phyloP scores from a whole-genome alignment of 106 monocot species.

The Allium sativum region DNA sequence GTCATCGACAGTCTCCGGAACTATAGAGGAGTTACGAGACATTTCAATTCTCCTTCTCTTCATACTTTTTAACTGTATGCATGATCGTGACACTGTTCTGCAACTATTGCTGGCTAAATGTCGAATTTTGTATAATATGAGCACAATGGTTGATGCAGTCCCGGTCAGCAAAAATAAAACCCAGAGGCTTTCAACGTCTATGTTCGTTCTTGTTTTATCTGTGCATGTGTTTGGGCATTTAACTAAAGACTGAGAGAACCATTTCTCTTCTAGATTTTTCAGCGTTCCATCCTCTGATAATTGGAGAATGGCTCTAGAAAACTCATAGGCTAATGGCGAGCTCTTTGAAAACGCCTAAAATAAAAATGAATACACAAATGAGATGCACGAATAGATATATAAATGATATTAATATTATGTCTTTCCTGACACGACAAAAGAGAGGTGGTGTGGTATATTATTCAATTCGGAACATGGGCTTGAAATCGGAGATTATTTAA shows the following conservation, averaged over 20 bases:
- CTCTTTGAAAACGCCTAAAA: slow-evolving; percentile 8
- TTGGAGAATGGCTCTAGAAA: slow-evolving; percentile 14
- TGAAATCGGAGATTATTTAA: too few species aligned
- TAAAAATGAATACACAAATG: not conserved
- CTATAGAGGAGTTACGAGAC: not conserved
- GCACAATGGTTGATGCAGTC: not conserved
- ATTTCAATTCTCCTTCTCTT: not conserved
- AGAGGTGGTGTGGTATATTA: too few species aligned
- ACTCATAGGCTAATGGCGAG: slow-evolving; percentile 11
- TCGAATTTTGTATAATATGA: not conserved
- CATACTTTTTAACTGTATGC: not conserved
- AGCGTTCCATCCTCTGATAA: slow-evolving; percentile 2
- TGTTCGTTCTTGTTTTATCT: too few species aligned
- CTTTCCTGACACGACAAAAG: too few species aligned
- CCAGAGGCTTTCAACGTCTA: slow-evolving; percentile 2
- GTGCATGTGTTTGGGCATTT: not conserved
- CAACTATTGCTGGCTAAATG: not conserved
- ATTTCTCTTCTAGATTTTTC: not conserved
- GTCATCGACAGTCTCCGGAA: not conserved
- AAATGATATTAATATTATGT: too few species aligned
- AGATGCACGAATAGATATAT: not conserved
- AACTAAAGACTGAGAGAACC: not conserved
- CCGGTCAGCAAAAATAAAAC: not conserved
- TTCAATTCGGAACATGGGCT: too few species aligned
- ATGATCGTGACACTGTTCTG: not conserved